Evolutionary conservation across 805 yeast genomes (phyloP).

Genomic region (Ogataea nitratoaversa): DNA sequence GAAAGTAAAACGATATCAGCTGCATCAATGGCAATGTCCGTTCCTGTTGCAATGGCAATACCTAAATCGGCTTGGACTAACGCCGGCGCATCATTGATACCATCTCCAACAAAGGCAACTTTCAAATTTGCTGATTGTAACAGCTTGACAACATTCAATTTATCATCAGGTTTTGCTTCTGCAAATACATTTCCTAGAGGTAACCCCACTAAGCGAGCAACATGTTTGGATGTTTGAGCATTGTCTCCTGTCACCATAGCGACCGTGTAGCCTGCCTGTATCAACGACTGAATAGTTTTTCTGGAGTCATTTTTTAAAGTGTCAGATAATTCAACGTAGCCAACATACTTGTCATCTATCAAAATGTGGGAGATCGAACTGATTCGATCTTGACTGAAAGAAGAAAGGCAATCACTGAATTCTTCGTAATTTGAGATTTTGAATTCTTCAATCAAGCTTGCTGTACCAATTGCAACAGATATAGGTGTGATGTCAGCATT

Average conservation of each 20-base stretch:
- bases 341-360: constrained; percentile 55
- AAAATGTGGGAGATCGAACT: constrained; percentile 37
- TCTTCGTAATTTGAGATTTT: constrained; percentile 19
- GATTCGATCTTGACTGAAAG: constrained; percentile 10
- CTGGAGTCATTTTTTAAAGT: constrained; percentile 61
- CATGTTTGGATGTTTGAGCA: constrained; percentile 50
- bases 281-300: constrained; percentile 54
- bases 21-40: constrained; percentile 96
- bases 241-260: constrained; percentile 94
- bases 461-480: constrained; percentile 52
- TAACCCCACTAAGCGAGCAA: constrained; percentile 69
- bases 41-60: constrained; percentile 85
- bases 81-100: constrained; percentile 97
- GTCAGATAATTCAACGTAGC: constrained; percentile 67
- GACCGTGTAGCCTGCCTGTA: constrained; percentile 49
- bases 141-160: constrained; percentile 59
- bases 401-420: constrained; percentile 7
- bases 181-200: constrained; percentile 62
- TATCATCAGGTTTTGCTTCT: constrained; percentile 72
- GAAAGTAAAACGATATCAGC: constrained; percentile 83
- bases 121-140: constrained; percentile 43
- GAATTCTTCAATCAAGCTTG: constrained; percentile 33
- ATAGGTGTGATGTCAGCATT: constrained; percentile 3
- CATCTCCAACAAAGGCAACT: constrained; percentile 94
- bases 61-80: constrained; percentile 85